phyloP scores from a whole-genome alignment of 2,329 filamentous ascomycete species.

The Cadophora sp. region DNA sequence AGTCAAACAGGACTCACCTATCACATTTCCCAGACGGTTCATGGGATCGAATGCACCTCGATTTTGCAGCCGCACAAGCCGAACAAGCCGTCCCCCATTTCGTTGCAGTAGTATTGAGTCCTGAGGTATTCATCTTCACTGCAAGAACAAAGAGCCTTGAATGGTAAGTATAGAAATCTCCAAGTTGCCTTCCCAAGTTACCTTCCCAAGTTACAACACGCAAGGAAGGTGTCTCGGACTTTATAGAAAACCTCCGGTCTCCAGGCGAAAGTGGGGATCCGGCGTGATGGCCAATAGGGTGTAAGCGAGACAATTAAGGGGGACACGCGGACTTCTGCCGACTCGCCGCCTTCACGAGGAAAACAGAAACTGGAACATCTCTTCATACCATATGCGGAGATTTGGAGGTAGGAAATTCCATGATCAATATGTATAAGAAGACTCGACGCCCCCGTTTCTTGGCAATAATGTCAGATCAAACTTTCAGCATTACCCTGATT shows the following conservation, averaged over 20 bases:
- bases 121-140: background rate
- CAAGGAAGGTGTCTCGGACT: background rate
- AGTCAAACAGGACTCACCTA: background rate
- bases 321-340: constrained; percentile 1
- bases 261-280: background rate
- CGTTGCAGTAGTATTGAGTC: background rate
- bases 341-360: background rate
- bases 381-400: background rate
- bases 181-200: background rate
- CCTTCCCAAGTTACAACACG: background rate
- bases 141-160: too few relatives aligned
- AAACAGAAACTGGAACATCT: background rate
- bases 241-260: constrained; percentile 4
- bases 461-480: background rate
- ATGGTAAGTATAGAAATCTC: background rate
- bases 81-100: constrained; percentile 6
- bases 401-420: background rate
- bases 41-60: background rate
- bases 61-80: constrained; percentile 6
- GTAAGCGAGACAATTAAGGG: background rate
- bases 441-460: background rate
- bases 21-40: background rate
- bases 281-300: background rate
- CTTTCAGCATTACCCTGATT: background rate
- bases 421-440: background rate